A percentile compares a stretch with the other conserved stretches of the same genome.
phyloP scores from a whole-genome alignment of 140 eudicot species.

The Senecio squalidus region DNA sequence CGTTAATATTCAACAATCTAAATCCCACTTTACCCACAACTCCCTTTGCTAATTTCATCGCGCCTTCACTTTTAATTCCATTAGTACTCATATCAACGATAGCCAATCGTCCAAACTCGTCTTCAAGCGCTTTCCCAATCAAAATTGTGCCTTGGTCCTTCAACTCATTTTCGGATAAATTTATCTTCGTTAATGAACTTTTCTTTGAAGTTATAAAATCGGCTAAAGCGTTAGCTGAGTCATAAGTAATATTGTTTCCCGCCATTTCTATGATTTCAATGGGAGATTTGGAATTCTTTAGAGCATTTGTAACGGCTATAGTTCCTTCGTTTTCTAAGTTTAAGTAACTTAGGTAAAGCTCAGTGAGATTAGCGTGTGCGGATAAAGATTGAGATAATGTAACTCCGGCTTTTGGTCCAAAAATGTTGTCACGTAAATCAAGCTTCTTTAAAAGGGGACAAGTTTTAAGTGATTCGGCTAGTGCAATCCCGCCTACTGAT shows the following conservation, averaged over 20 bases:
- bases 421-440: conserved; percentile 81
- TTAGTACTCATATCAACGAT: conserved; percentile 75
- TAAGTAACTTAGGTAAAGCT: conserved; percentile 67
- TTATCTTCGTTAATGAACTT: conserved; percentile 45
- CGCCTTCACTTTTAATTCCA: conserved; percentile 57
- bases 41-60: conserved; percentile 61
- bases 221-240: conserved; percentile 56
- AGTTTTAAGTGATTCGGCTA: conserved; percentile 57
- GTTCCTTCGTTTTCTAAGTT: conserved; percentile 69
- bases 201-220: conserved; percentile 42
- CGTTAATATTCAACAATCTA: conserved; percentile 60
- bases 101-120: conserved; percentile 35
- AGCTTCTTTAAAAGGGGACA: conserved; percentile 57
- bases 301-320: conserved; percentile 49
- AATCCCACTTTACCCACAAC: conserved; percentile 51
- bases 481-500: conserved; percentile 70
- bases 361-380: conserved; percentile 33
- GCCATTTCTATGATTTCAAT: conserved; percentile 73
- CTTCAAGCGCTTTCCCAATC: conserved; percentile 59
- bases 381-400: conserved; percentile 43
- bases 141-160: conserved; percentile 63
- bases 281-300: conserved; percentile 45
- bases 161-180: conserved; percentile 78
- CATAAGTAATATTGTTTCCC: conserved; percentile 68
- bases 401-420: conserved; percentile 70